These are phyloP conservation scores for Euryodendron excelsum DNA, from an alignment of 148 eudicot species.

Conservation along the genomic window DNA sequence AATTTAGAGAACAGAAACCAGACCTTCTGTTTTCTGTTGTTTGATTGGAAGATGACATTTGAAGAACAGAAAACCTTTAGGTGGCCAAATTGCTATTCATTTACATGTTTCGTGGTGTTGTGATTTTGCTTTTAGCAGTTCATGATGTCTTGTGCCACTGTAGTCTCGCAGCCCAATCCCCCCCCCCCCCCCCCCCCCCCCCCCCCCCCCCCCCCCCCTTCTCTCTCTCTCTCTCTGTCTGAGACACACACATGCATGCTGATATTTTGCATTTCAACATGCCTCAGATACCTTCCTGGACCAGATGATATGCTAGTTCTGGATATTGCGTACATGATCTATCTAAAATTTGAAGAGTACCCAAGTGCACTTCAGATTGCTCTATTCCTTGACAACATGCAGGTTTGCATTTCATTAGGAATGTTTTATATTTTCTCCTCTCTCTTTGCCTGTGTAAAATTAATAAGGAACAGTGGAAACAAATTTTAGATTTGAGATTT, in stretches of 20 bases:
- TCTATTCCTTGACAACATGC: conserved; percentile 62
- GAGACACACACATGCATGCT: background rate
- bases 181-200: no score
- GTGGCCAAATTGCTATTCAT: background rate
- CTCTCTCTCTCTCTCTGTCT: background rate
- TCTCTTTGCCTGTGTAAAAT: background rate
- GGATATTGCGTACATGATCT: conserved; percentile 65
- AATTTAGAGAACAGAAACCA: background rate
- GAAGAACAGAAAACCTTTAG: background rate
- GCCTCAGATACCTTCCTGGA: conserved; percentile 80
- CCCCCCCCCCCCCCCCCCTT: no score
- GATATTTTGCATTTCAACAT: conserved; percentile 5
- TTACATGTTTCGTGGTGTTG: background rate
- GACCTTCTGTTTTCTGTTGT: background rate
- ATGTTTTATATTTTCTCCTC: background rate
- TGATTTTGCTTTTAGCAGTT: background rate
- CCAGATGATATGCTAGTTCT: conserved; percentile 81
- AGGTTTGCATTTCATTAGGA: conserved; percentile 41
- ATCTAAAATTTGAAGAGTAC: conserved; percentile 66
- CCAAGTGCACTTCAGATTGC: conserved; percentile 91
- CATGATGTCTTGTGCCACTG: background rate
- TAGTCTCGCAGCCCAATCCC: background rate
- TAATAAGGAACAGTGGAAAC: no score
- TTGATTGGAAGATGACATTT: background rate
- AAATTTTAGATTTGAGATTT: background rate